phyloP scores from a whole-genome alignment of 495 filamentous ascomycete genomes.

The Hypoxylon cercidicola region DNA sequence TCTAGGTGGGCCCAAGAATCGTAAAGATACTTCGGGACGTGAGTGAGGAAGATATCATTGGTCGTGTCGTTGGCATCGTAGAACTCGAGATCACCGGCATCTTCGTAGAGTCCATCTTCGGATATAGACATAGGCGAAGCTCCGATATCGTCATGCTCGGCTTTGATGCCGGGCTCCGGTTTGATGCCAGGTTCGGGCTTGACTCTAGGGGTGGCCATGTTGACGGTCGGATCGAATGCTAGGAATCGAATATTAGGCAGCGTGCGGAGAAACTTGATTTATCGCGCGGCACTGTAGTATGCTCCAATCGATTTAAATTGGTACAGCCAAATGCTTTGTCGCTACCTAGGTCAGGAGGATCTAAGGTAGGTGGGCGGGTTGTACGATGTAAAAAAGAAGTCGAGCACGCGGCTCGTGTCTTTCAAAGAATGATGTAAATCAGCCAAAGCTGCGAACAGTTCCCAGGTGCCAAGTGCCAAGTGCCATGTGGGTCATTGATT shows the following conservation, averaged over 20 bases:
- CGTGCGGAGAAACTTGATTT: not conserved
- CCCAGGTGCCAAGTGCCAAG: not conserved
- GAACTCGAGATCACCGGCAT: slow-evolving; percentile 87
- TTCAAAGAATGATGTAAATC: slow-evolving; percentile 38
- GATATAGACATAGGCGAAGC: slow-evolving; percentile 69
- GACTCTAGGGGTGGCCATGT: slow-evolving; percentile 41
- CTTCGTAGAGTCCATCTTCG: slow-evolving; percentile 85
- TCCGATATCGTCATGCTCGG: slow-evolving; percentile 68
- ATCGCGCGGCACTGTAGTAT: slow-evolving; percentile 2
- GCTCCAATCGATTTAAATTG: not conserved
- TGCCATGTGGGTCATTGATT: not conserved
- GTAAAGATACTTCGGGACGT: slow-evolving; percentile 82
- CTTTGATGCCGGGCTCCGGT: slow-evolving; percentile 64
- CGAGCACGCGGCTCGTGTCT: slow-evolving; percentile 21
- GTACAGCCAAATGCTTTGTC: not conserved
- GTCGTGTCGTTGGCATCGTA: slow-evolving; percentile 56
- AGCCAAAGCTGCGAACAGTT: not conserved
- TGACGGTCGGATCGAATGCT: slow-evolving; percentile 15
- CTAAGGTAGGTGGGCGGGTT: not conserved
- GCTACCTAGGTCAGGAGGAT: not conserved
- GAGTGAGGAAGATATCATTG: slow-evolving; percentile 72
- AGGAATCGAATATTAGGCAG: not conserved
- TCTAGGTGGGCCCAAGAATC: slow-evolving; percentile 67
- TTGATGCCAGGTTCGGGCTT: slow-evolving; percentile 46
- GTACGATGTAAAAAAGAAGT: not conserved